Base-by-base conservation (phyloP, 1,284 basidiomycete genomes). In the Ustilago lituana region DNA sequence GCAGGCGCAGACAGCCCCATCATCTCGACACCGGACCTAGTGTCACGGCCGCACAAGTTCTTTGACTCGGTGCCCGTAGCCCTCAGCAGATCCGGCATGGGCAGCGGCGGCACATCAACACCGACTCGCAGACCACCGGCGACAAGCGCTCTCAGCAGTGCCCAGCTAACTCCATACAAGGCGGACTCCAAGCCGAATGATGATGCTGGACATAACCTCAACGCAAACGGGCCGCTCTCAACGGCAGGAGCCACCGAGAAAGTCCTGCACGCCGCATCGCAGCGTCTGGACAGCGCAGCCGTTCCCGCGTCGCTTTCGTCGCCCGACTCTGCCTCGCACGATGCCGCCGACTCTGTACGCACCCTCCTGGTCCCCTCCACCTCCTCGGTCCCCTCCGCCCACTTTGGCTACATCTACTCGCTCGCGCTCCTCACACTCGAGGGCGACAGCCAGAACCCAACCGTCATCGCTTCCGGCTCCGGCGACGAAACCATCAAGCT, bases 361-460 rank as follows among this genome's bases (percentile, higher is more conserved):
- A 61, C 53, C 9, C 56, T 74, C 9, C 63, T 70, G 26, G 51
- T 76, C 9, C 58, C 59, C 7, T 37, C 52, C 0, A 35, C 56
- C 10, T 74, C 67, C n/a, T 63, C 68, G 1, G 56, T 78, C 0
- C 57, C 91, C 70, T 91, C 91, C 2, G 94, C 94, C 1, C 94
- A 98, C 82, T 93, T 89, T 82, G 94, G 94, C 10, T 98, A 98
- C 80, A 87, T 97, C 14, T 97, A 97, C 80, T 92, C 91, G 70
- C 89, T 97, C 85, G 84, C 87, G 1, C 83, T 90, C 31, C 79
- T 90, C 8, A 86, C 86, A 17, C 55, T 74, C 11, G 64, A 71
- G 20, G 68, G 58, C 22, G 64, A 71, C 20, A 38, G 50, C 12
- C 19, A 39, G 10, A 55, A 65, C 20, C 61, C 49, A 4, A 64